Conservation (phyloP, 345 rosid genomes). For the Gossypium ekmanianum region DNA sequence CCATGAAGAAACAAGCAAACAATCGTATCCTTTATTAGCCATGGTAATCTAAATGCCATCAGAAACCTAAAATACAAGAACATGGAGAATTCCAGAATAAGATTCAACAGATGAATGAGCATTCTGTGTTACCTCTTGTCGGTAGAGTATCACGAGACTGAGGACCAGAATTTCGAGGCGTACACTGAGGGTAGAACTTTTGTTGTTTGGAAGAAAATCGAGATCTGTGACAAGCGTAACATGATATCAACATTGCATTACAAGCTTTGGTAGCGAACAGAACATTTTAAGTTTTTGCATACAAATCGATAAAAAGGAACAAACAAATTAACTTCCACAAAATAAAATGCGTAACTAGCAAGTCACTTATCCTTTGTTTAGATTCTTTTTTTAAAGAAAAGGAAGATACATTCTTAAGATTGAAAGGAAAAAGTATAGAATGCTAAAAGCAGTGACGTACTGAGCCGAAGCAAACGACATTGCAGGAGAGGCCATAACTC, state of each 20-base stretch:
- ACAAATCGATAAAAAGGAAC: neutral
- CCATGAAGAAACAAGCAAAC: slow-evolving; percentile 18
- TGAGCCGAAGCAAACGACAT: slow-evolving; percentile 76
- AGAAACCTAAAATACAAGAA: neutral
- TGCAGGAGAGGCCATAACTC: slow-evolving; percentile 51
- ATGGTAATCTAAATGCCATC: neutral
- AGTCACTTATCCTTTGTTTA: neutral
- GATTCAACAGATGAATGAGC: neutral
- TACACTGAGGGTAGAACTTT: slow-evolving; percentile 74
- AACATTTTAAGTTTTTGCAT: neutral
- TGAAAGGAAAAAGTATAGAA: too few relatives aligned
- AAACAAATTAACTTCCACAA: neutral
- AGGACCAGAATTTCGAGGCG: slow-evolving; percentile 79
- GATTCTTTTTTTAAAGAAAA: too few relatives aligned
- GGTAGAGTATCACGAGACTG: slow-evolving; percentile 92
- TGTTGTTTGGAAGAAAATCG: slow-evolving; percentile 65
- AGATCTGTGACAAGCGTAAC: slow-evolving; percentile 41
- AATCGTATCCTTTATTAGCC: slow-evolving; percentile 13
- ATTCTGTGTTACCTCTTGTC: slow-evolving; percentile 59
- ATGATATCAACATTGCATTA: slow-evolving; percentile 5
- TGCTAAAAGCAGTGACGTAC: slow-evolving; percentile 34
- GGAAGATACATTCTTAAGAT: neutral
- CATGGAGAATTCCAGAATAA: neutral
- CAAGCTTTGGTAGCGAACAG: neutral
- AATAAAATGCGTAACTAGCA: neutral